These are phyloP conservation scores for Diplotaxis tenuifolia DNA, from an alignment of 345 rosid species.

Conservation along the genomic window DNA sequence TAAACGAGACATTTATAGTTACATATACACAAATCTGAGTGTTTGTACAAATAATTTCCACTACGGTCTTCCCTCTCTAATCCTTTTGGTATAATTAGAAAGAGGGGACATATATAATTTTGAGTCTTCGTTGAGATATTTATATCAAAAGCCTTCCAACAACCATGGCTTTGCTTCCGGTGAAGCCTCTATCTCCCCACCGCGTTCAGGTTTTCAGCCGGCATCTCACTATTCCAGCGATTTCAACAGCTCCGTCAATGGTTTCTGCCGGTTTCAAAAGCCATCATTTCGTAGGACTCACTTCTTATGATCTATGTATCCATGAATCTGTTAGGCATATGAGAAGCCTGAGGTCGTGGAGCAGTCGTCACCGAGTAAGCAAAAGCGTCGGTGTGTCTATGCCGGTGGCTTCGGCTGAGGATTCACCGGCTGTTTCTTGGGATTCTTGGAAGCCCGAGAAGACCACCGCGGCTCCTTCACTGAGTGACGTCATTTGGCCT, in stretches of 20 bases:
- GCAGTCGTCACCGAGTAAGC: slow-evolving; percentile 15
- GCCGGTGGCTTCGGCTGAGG: slow-evolving; percentile 29
- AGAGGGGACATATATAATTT: slow-evolving; percentile 21
- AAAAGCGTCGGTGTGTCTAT: slow-evolving; percentile 16
- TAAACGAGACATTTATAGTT: neutral
- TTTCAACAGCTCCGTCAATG: slow-evolving; percentile 11
- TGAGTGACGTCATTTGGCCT: slow-evolving; percentile 89
- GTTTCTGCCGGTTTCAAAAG: slow-evolving; percentile 4
- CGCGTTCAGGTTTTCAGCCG: slow-evolving; percentile 14
- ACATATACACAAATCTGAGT: slow-evolving; percentile 7
- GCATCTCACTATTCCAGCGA: neutral
- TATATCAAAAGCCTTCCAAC: slow-evolving; percentile 10
- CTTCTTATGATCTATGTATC: slow-evolving; percentile 23
- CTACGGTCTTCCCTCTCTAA: neutral
- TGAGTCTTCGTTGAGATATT: slow-evolving; percentile 13
- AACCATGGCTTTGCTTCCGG: slow-evolving; percentile 31
- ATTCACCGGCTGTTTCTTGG: slow-evolving; percentile 42
- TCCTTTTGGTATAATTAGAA: slow-evolving; percentile 16
- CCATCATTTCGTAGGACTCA: slow-evolving; percentile 7
- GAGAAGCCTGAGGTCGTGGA: slow-evolving; percentile 15
- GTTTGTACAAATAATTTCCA: slow-evolving; percentile 7
- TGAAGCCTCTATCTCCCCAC: slow-evolving; percentile 26
- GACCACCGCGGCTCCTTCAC: slow-evolving; percentile 38
- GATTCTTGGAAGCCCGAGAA: slow-evolving; percentile 72
- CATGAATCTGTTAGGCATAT: slow-evolving; percentile 22